These are phyloP conservation scores for Kokia cookei DNA, from an alignment of 441 rosid species.

Conservation along the genomic window DNA sequence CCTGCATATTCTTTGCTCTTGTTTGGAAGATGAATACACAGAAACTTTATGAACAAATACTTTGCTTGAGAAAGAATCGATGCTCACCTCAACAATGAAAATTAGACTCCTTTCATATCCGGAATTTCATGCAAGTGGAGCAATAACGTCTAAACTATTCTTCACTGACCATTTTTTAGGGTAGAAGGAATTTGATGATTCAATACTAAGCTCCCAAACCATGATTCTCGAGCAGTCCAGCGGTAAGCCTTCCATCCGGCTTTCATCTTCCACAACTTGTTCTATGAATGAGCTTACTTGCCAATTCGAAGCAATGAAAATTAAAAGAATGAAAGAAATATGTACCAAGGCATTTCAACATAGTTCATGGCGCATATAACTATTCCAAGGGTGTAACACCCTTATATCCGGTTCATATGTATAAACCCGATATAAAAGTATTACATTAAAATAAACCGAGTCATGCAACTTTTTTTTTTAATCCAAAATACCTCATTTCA, in stretches of 20 bases:
- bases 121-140: slow-evolving; percentile 22
- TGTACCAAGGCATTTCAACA: not conserved
- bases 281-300: slow-evolving; percentile 46
- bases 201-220: slow-evolving; percentile 43
- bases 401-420: no score
- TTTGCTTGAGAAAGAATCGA: no score
- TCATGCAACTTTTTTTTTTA: no score
- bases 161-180: slow-evolving; percentile 39
- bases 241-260: slow-evolving; percentile 57
- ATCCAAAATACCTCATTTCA: no score
- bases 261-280: slow-evolving; percentile 66
- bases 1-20: no score
- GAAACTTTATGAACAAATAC: no score
- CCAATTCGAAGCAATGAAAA: not conserved
- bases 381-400: not conserved
- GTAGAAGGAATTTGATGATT: slow-evolving; percentile 27
- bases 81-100: no score
- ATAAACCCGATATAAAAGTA: no score
- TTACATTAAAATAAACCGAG: no score
- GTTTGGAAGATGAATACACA: no score
- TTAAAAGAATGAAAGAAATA: not conserved
- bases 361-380: not conserved
- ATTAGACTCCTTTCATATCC: not conserved
- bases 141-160: slow-evolving; percentile 34
- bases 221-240: slow-evolving; percentile 40